Evolutionary conservation across 768 basidiomycete species (phyloP), one percentile per base, ranked within the genome.

Genomic region (Mycena rebaudengoi): DNA sequence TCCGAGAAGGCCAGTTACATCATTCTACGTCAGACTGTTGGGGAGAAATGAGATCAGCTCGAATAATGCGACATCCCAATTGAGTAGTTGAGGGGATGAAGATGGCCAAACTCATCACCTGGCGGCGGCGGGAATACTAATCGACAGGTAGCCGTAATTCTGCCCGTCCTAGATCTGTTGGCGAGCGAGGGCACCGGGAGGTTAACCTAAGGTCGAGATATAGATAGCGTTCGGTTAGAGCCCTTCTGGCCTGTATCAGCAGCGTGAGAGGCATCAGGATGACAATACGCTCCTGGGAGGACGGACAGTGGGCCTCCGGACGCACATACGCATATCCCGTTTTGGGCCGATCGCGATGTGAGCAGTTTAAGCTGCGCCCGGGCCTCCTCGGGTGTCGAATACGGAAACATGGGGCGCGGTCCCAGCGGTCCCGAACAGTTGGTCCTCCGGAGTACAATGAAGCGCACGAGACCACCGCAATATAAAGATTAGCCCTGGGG

Each of bases 91-190:
- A 45, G 30, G 59, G 41, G 20, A 16, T 21, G 29, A 21, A 39
- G 25, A 13, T 39, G 46, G 29, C 45, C 52, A 49, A 62, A 50
- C 29, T 39, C 26, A 61, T 53, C 51, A 46, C 48, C 21, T 39
- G n/a, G 45, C 37, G 61, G 45, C 53, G 37, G 53, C 52, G 61
- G 51, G 53, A 55, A 62, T 50, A 26, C 44, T 62, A 49, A 41
- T 28, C 43, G 60, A 53, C 60, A 61, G 43, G 51, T 45, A 28
- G 50, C 29, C 59, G 50, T 52, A 60, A 52, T 60, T 25, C 7
- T 35, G 32, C 25, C 18, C 60, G 33, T 53, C 40, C 51, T 52
- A 61, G 51, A 21, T 49, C 45, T 44, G 41, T 23, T 26, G 1
- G 48, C 20, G 29, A 26, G 60, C 60, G 60, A 53, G 51, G 60